Percentiles rank a stretch among this genome's conserved stretches.
Conservation (phyloP, 2,329 filamentous ascomycete genomes). For the Xylariaceae sp. region DNA sequence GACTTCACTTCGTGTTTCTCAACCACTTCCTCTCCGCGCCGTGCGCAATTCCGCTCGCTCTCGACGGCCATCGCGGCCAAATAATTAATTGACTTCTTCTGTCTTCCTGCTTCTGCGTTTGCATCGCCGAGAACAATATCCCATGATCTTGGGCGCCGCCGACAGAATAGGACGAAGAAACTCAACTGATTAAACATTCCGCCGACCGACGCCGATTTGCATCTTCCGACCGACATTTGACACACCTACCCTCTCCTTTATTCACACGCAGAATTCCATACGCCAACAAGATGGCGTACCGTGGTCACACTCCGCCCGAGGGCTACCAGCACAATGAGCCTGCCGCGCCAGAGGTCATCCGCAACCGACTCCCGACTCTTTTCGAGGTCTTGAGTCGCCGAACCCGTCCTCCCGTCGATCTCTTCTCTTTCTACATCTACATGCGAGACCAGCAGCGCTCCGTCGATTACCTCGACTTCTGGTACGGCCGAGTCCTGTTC, state of each 20-base stretch:
- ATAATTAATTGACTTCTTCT: neutral
- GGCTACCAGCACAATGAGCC: constrained; percentile 44
- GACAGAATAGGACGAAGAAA: neutral
- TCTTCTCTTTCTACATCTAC: constrained; percentile 99
- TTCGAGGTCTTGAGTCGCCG: constrained; percentile 93
- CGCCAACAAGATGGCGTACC: constrained; percentile 35
- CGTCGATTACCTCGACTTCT: constrained; percentile 97
- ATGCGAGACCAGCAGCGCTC: constrained; percentile 98
- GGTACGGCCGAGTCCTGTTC: constrained; percentile 52
- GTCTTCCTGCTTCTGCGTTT: neutral
- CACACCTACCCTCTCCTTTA: neutral
- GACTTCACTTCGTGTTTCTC: constrained; percentile 12
- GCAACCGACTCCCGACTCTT: constrained; percentile 87
- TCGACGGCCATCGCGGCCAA: constrained; percentile 10
- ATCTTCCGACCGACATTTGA: neutral
- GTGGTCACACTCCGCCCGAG: constrained; percentile 17
- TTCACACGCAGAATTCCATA: neutral
- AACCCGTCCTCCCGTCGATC: constrained; percentile 90
- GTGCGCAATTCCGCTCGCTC: constrained; percentile 28
- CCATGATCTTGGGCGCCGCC: too few species aligned
- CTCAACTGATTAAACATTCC: neutral
- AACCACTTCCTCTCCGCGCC: constrained; percentile 19
- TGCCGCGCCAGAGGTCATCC: constrained; percentile 56
- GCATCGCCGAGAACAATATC: neutral
- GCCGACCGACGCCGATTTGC: neutral